phyloP scores from a whole-genome alignment of 2,329 filamentous ascomycete species.

The Fusarium buharicum region DNA sequence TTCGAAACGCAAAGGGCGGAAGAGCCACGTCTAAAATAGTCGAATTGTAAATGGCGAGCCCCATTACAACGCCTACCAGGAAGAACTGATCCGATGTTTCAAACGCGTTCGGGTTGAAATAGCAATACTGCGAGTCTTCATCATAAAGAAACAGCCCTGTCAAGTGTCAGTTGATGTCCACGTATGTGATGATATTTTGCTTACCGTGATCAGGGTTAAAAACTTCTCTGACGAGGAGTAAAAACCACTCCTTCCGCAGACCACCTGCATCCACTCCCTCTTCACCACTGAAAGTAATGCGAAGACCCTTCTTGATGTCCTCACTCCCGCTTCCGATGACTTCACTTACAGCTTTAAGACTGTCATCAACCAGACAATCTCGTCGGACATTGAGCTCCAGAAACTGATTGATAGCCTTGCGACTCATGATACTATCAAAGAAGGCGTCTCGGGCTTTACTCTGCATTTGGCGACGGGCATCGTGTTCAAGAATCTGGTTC shows the following conservation, averaged over 20 bases:
- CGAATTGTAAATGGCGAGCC: constrained; percentile 93
- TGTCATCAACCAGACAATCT: constrained; percentile 90
- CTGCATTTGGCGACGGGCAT: constrained; percentile 89
- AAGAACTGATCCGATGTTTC: constrained; percentile 94
- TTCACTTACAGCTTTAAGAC: constrained; percentile 83
- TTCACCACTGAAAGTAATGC: constrained; percentile 86
- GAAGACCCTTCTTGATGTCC: constrained; percentile 89
- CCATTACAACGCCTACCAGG: constrained; percentile 86
- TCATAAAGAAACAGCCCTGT: constrained; percentile 92
- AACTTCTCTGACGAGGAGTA: constrained; percentile 86
- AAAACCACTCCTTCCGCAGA: constrained; percentile 92
- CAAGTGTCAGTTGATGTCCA: constrained; percentile 22
- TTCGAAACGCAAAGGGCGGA: constrained; percentile 89
- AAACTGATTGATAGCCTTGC: constrained; percentile 78
- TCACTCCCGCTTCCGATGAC: constrained; percentile 82
- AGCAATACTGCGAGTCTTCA: constrained; percentile 89
- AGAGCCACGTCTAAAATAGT: constrained; percentile 90
- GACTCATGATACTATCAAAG: constrained; percentile 85
- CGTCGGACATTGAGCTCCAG: constrained; percentile 80
- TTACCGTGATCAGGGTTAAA: constrained; percentile 90
- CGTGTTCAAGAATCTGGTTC: constrained; percentile 88
- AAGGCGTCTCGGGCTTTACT: constrained; percentile 88
- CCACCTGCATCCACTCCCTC: constrained; percentile 93
- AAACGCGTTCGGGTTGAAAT: constrained; percentile 91
- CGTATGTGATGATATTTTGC: constrained; percentile 44